Evolutionary conservation across 176 grass and related monocot genomes (phyloP).

Genomic region (Carex scoparia): DNA sequence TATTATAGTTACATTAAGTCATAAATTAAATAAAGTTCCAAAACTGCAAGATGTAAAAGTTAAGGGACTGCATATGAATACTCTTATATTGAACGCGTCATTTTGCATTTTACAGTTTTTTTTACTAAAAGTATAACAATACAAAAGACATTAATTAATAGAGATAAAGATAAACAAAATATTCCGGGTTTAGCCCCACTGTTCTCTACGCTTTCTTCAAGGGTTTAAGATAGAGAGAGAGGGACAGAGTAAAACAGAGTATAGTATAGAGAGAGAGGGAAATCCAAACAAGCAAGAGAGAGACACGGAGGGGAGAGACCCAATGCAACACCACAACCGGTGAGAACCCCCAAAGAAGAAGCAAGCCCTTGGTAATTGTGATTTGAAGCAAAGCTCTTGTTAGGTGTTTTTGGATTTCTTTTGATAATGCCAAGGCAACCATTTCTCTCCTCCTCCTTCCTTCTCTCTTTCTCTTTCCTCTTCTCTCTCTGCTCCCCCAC

Average conservation of each 20-base stretch:
- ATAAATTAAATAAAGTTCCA: not conserved
- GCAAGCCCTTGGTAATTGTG: constrained; percentile 35
- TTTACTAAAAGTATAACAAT: constrained; percentile 9
- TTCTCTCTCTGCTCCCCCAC: not conserved
- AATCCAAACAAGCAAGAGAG: not conserved
- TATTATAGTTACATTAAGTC: not conserved
- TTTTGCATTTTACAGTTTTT: not conserved
- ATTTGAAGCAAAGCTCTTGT: constrained; percentile 57
- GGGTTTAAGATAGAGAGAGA: constrained; percentile 9
- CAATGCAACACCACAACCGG: constrained; percentile 49
- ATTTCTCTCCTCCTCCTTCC: constrained; percentile 28
- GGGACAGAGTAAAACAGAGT: not conserved
- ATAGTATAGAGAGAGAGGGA: not conserved
- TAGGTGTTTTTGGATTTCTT: constrained; percentile 30
- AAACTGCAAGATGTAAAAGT: not conserved
- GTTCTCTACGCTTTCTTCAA: constrained; percentile 32
- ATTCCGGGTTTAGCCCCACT: constrained; percentile 3
- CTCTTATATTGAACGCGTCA: not conserved
- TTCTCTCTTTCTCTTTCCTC: constrained; percentile 20
- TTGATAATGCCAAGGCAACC: constrained; percentile 53
- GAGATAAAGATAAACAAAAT: constrained; percentile 24
- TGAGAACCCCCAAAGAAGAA: constrained; percentile 52
- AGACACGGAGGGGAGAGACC: constrained; percentile 18
- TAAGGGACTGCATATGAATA: not conserved
- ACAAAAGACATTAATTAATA: not conserved